These are phyloP conservation scores for Talaromyces sp. DNA, from an alignment of 2,329 filamentous ascomycete species.

Conservation along the genomic window DNA sequence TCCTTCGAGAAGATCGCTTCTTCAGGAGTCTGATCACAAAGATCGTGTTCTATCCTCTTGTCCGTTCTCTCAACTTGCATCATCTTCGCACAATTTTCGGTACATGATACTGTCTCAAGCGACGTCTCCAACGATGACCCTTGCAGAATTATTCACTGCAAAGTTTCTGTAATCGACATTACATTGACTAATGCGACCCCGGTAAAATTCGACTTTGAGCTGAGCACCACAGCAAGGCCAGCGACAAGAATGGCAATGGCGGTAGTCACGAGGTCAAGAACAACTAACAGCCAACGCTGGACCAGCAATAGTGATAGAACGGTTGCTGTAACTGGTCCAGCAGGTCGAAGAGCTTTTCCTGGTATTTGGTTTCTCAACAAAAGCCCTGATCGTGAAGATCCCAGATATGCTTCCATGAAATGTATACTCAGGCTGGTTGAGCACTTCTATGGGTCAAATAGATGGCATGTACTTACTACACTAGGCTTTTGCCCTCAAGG, in stretches of 20 bases:
- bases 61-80: background rate
- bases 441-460: background rate
- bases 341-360: background rate
- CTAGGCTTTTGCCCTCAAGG: background rate
- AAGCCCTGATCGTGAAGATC: background rate
- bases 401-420: background rate
- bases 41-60: background rate
- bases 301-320: background rate
- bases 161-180: background rate
- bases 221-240: background rate
- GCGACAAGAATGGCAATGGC: background rate
- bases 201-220: background rate
- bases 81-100: background rate
- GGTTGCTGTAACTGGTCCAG: background rate
- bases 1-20: background rate
- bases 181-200: background rate
- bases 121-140: background rate
- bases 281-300: background rate
- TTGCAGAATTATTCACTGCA: background rate
- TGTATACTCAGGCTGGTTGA: background rate
- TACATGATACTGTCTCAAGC: background rate
- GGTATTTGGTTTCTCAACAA: background rate
- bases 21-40: background rate
- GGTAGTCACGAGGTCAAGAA: background rate
- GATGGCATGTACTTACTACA: background rate